A percentile compares a stretch with the other conserved stretches of the same genome.
These are phyloP conservation scores for Penicillium paxilli DNA, from an alignment of 495 filamentous ascomycete species.

Conservation along the genomic window DNA sequence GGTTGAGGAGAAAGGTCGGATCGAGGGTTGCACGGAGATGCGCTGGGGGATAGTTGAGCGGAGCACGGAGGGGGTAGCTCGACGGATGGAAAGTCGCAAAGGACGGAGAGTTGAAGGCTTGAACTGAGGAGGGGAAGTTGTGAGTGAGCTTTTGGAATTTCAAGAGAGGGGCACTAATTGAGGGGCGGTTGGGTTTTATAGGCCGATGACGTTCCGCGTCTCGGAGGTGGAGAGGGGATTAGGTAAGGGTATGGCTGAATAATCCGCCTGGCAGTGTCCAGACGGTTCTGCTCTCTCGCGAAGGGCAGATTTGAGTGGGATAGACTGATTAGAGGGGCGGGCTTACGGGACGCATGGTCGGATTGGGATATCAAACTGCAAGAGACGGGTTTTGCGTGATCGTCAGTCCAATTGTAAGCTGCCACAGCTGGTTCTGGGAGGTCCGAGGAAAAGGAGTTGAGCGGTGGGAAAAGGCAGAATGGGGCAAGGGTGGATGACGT, in stretches of 20 bases:
- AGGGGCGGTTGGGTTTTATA: constrained; percentile 33
- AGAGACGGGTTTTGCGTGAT: not conserved
- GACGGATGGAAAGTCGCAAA: constrained; percentile 13
- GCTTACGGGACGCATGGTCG: constrained; percentile 21
- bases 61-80: constrained; percentile 31
- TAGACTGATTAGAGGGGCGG: not conserved
- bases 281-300: not conserved
- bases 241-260: constrained; percentile 27
- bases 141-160: constrained; percentile 18
- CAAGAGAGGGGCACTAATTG: constrained; percentile 20
- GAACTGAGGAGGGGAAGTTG: constrained; percentile 11
- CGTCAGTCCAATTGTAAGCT: constrained; percentile 3
- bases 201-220: constrained; percentile 26
- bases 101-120: constrained; percentile 17
- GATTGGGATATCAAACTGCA: constrained; percentile 3
- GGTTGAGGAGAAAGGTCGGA: constrained; percentile 34
- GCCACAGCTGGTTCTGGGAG: too few relatives aligned
- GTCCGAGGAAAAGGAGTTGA: constrained; percentile 6
- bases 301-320: not conserved
- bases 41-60: constrained; percentile 16
- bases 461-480: constrained; percentile 13
- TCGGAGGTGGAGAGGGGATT: constrained; percentile 10
- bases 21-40: constrained; percentile 5
- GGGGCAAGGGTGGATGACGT: constrained; percentile 16
- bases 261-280: constrained; percentile 2